Percentiles rank a stretch among this genome's conserved stretches.
phyloP scores from a whole-genome alignment of 1,284 basidiomycete genomes.

The Schizophyllum commune region DNA sequence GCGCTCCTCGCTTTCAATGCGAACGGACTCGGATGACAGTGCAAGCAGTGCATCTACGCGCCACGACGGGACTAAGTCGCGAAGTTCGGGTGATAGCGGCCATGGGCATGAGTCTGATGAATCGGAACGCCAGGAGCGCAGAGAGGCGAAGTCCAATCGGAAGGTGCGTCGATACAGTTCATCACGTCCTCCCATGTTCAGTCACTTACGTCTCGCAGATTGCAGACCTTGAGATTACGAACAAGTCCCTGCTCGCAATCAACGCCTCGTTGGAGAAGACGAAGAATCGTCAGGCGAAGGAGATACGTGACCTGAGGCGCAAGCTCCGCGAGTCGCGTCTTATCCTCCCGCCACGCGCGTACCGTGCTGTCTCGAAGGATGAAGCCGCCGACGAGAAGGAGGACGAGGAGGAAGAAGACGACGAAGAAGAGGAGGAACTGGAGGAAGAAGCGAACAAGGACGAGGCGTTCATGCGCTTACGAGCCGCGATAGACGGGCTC shows the following conservation, averaged over 20 bases:
- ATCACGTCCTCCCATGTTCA: slow-evolving; percentile 1
- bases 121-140: slow-evolving; percentile 41
- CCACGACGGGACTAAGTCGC: background rate
- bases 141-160: slow-evolving; percentile 68
- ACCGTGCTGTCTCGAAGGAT: slow-evolving; percentile 38
- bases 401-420: slow-evolving; percentile 26
- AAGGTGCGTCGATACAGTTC: slow-evolving; percentile 42
- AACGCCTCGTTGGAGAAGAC: slow-evolving; percentile 67
- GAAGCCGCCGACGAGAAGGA: slow-evolving; percentile 36
- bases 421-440: slow-evolving; percentile 35
- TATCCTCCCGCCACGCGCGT: slow-evolving; percentile 61
- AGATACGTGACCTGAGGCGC: slow-evolving; percentile 68
- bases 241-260: slow-evolving; percentile 69
- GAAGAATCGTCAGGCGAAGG: slow-evolving; percentile 71
- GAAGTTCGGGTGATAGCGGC: background rate
- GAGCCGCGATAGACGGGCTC: slow-evolving; percentile 51
- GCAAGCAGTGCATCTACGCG: slow-evolving; percentile 12
- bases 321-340: slow-evolving; percentile 72
- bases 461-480: slow-evolving; percentile 15
- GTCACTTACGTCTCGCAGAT: slow-evolving; percentile 39
- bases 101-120: slow-evolving; percentile 18
- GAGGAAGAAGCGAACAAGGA: slow-evolving; percentile 32
- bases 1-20: slow-evolving; percentile 25
- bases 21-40: slow-evolving; percentile 23
- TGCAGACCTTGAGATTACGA: slow-evolving; percentile 77